Base-by-base conservation (phyloP, 768 basidiomycete species). In the Collybiopsis confluens region DNA sequence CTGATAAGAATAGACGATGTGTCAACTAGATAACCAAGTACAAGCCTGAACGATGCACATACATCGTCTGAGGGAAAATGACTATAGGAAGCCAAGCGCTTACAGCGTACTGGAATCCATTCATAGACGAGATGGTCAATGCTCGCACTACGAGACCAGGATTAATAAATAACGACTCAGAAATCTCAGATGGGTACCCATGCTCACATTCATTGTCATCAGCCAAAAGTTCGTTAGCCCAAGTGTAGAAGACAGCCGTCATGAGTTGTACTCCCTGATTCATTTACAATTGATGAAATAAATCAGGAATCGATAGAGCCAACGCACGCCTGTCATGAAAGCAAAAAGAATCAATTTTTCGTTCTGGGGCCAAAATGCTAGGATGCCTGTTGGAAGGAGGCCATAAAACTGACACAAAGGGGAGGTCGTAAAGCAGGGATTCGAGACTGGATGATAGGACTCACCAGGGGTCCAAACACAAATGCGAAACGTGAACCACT, bases 211-310 rank as follows among this genome's bases (percentile, higher is more conserved):
- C 62, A 40, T 64, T 65, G 37, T 63, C 64, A 43, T 45, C 53
- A 26, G 44, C 58, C 38, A 56, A 52, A 40, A 57, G 54, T 23
- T 65, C 64, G 30, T 63, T 63, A 1, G 62, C 64, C 62, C 64
- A 65, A 5, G 64, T 62, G 37, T 60, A 65, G 21, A 65, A 63
- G 4, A 63, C 62, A 2, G 64, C 62, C 5, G 64, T 65, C 64
- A 64, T 64, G 13, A 64, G 59, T 33, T 64, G 63, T 15, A 64
- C 62, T 15, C 63, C 62, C 57, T 55, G 27, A 1, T 13, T 15
- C 6, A 4, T n/a, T n/a, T 45, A 3, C 10, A 10, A 24, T 2
- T 16, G 20, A 8, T 42, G 10, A 28, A 42, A 13, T 8, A 28
- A 28, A 24, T 28, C 20, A 9, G 38, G 24, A 27, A 6, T 13